phyloP scores from a whole-genome alignment of 2,329 filamentous ascomycete species.

The Venturia effusa region DNA sequence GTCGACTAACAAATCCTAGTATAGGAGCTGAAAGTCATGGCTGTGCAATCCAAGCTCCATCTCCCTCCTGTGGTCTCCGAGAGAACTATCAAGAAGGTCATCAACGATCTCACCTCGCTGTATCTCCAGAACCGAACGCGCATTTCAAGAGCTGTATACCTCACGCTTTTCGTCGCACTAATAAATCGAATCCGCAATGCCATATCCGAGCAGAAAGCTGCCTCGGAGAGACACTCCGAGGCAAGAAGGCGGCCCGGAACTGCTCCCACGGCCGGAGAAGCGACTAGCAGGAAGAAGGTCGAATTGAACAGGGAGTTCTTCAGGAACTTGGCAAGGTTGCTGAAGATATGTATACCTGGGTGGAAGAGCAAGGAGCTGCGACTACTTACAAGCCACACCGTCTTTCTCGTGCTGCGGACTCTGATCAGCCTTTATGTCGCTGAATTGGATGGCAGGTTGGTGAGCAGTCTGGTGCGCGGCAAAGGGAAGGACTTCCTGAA shows the following conservation, averaged over 20 bases:
- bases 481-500: conserved; percentile 83
- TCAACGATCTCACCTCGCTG: conserved; percentile 26
- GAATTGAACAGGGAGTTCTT: conserved; percentile 86
- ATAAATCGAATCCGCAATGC: conserved; percentile 79
- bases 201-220: conserved; percentile 84
- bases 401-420: conserved; percentile 84
- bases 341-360: conserved; percentile 82
- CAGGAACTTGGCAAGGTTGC: conserved; percentile 61
- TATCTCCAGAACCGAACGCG: conserved; percentile 29
- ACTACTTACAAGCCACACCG: conserved; percentile 77
- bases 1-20: background rate
- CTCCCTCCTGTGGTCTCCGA: conserved; percentile 21
- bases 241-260: conserved; percentile 40
- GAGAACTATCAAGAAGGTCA: conserved; percentile 24
- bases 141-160: conserved; percentile 31
- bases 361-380: conserved; percentile 82
- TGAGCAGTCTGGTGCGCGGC: conserved; percentile 84
- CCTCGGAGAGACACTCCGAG: conserved; percentile 57
- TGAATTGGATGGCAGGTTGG: conserved; percentile 85
- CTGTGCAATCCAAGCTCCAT: conserved; percentile 29
- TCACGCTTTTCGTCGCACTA: conserved; percentile 30
- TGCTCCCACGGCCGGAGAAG: conserved; percentile 24
- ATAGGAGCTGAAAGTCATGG: conserved; percentile 19
- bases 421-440: conserved; percentile 93
- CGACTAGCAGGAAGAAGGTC: conserved; percentile 58